Conservation (phyloP, 495 filamentous ascomycete genomes). For the Penicillium odoratum region DNA sequence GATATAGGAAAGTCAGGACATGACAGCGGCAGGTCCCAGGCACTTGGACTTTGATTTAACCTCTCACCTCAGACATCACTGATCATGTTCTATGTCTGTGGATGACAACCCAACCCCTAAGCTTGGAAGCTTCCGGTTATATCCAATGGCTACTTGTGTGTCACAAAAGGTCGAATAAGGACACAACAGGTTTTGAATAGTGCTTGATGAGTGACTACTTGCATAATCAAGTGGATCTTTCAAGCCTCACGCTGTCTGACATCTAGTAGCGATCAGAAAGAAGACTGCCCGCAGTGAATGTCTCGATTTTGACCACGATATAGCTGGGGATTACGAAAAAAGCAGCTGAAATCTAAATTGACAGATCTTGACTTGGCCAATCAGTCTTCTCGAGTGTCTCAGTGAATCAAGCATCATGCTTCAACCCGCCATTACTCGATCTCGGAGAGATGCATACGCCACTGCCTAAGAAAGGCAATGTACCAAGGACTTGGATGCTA, state of each 20-base stretch:
- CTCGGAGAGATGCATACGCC: no score
- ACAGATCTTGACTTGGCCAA: no score
- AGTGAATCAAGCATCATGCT: no score
- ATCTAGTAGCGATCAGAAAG: neutral
- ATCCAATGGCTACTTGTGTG: conserved; percentile 21
- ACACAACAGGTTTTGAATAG: conserved; percentile 11
- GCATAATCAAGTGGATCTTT: neutral
- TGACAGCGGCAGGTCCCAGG: conserved; percentile 1
- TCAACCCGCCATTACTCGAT: no score
- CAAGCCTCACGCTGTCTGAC: neutral
- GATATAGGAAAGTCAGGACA: neutral
- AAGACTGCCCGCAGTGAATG: no score
- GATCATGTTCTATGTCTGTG: neutral
- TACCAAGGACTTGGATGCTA: no score
- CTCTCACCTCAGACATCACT: neutral
- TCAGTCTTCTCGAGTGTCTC: no score
- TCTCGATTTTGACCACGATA: no score
- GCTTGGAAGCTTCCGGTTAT: conserved; percentile 10
- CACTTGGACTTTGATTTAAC: neutral
- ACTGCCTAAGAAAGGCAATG: no score
- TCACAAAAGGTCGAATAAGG: conserved; percentile 9
- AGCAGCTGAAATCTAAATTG: no score
- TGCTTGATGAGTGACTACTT: neutral
- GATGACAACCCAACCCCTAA: neutral
- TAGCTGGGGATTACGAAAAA: no score